Base-by-base conservation (phyloP, 2,329 filamentous ascomycete genomes). In the Fusarium nodosum region DNA sequence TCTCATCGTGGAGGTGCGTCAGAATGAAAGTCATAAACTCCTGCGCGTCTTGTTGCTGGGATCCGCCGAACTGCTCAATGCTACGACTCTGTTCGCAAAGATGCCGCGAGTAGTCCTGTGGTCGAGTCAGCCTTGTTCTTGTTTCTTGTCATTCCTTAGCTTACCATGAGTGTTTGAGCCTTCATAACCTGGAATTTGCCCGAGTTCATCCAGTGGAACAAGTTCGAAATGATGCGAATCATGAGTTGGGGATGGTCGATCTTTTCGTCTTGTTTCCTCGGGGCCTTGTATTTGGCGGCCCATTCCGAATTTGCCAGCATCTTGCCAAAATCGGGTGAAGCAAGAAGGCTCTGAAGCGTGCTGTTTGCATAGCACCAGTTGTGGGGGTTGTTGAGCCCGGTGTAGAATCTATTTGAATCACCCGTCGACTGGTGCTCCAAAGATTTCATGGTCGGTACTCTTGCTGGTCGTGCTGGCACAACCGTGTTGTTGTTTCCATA, bases 281-380 rank as follows among this genome's bases (percentile, higher is more conserved):
- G 79, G 78, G 92, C 83, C 85, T 89, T 88, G 84, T 93, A 83
- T 83, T 87, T 75, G 82, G 84, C 75, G 83, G 88, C 71, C 91
- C 87, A 85, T 79, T 86, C 74, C 76, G 78, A 78, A 77, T 87
- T 80, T 80, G 93, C 75, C 76, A 91, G 76, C 82, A 91, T 82
- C 81, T 89, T 77, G 80, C 87, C 82, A 86, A 97, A 86, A 80
- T 88, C 80, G 75, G 87, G 76, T 1, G 94, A 95, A 3, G 90
- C 91, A 61, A 92, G 91, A 20, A 97, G 82, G 64, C 91, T 92
- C 79, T 98, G 95, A 28, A 98, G 83, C 0, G 91, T 90, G n/a
- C 93, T 91, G 79, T 97, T 97, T 84, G 96, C 94, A 76, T 97
- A 97, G 77, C 95, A 97, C 69, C 92, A 94, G 47, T 91, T 90